phyloP scores from a whole-genome alignment of 2,329 filamentous ascomycete genomes.

The Balansia obtecta region DNA sequence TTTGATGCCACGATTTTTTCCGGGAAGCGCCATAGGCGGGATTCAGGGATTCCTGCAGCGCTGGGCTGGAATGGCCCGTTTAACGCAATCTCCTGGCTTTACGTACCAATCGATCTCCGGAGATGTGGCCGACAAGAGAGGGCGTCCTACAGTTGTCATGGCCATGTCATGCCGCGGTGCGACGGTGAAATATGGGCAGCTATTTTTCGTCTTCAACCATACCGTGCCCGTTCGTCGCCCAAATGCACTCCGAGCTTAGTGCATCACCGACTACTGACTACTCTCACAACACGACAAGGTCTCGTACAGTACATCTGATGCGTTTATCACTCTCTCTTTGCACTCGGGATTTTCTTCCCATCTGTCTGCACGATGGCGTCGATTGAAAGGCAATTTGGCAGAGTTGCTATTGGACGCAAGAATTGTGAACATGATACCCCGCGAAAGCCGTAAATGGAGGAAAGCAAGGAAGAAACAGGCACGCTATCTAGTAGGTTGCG shows the following conservation, averaged over 20 bases:
- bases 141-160: too few relatives aligned
- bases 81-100: too few relatives aligned
- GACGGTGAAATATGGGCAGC: not conserved
- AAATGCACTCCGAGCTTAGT: not conserved
- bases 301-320: not conserved
- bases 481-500: not conserved
- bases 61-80: too few relatives aligned
- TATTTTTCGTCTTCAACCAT: constrained; percentile 11
- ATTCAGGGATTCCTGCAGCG: too few relatives aligned
- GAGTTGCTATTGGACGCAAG: not conserved
- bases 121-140: too few relatives aligned
- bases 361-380: not conserved
- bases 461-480: not conserved
- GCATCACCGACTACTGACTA: not conserved
- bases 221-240: not conserved
- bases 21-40: too few relatives aligned
- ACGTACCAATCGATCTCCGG: too few relatives aligned
- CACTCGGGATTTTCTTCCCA: not conserved
- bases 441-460: not conserved
- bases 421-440: not conserved
- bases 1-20: too few relatives aligned
- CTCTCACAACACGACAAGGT: not conserved
- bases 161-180: not conserved
- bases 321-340: not conserved
- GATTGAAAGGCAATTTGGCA: not conserved